phyloP scores from a whole-genome alignment of 768 basidiomycete genomes.

The Lactifluus hygrophoroides region DNA sequence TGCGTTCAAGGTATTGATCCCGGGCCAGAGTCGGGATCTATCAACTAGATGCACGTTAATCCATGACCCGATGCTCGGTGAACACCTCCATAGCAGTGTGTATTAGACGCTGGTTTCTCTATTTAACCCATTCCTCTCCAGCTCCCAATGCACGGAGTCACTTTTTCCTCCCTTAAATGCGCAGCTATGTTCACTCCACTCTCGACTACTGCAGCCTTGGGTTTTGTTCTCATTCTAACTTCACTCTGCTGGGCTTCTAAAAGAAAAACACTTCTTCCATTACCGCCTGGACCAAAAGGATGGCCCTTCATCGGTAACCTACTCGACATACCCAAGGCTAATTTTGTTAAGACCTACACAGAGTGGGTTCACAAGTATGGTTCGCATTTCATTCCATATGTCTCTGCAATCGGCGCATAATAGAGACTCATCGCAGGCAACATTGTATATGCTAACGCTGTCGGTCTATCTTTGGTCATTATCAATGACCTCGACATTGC shows the following conservation, averaged over 20 bases:
- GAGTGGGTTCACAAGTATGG: conserved; percentile 1
- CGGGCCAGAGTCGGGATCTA: no score
- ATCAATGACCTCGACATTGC: neutral
- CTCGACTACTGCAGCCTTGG: neutral
- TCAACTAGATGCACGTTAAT: no score
- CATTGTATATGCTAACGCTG: neutral
- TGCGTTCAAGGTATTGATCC: no score
- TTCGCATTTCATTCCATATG: neutral
- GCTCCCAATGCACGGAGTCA: no score
- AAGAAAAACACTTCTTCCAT: neutral
- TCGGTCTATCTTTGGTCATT: neutral
- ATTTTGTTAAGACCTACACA: neutral
- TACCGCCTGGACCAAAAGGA: conserved; percentile 3
- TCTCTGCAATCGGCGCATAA: no score
- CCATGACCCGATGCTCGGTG: no score
- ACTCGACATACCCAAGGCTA: neutral
- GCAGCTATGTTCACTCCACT: neutral
- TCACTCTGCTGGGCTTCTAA: neutral
- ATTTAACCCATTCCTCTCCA: no score
- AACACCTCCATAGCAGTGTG: no score
- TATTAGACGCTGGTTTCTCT: no score
- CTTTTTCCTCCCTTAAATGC: no score
- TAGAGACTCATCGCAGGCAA: neutral
- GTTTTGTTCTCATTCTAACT: neutral
- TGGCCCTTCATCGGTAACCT: conserved; percentile 1